Conservation (phyloP, 225 moss, liverwort and hornwort genomes). For the Marchantia polymorpha region DNA sequence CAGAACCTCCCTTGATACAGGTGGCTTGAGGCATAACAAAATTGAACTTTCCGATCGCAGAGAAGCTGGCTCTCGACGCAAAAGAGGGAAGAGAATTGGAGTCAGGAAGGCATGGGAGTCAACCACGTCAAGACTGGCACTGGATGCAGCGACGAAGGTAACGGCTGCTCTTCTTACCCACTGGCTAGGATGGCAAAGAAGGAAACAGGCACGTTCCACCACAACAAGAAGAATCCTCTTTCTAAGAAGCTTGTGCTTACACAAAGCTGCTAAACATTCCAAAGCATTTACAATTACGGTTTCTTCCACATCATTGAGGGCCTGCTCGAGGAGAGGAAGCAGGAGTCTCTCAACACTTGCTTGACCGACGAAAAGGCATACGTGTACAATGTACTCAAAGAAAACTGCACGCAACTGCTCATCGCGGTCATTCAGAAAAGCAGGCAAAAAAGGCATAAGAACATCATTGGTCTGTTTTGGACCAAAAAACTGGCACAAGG, state of each 20-base stretch:
- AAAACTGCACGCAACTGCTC: conserved; percentile 97
- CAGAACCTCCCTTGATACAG: conserved; percentile 92
- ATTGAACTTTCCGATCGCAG: conserved; percentile 76
- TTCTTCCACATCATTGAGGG: conserved; percentile 98
- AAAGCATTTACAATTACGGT: conserved; percentile 93
- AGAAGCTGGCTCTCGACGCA: conserved; percentile 91
- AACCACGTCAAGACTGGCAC: conserved; percentile 74
- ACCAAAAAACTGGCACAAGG: conserved; percentile 92
- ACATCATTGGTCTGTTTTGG: conserved; percentile 90
- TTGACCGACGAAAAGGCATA: conserved; percentile 93
- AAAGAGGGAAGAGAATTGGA: conserved; percentile 81
- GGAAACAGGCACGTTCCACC: conserved; percentile 85
- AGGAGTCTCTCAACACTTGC: conserved; percentile 91
- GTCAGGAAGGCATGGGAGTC: conserved; percentile 89
- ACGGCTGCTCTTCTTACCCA: conserved; percentile 97
- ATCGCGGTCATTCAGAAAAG: conserved; percentile 97
- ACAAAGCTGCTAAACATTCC: conserved; percentile 90
- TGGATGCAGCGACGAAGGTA: conserved; percentile 85
- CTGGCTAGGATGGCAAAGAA: conserved; percentile 96
- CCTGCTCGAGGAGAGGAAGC: conserved; percentile 94
- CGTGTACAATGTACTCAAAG: conserved; percentile 94
- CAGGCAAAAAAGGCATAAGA: conserved; percentile 85
- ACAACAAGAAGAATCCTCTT: conserved; percentile 82
- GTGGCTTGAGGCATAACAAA: conserved; percentile 87
- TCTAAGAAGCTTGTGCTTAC: conserved; percentile 76